Percentiles rank a stretch among this genome's conserved stretches.
phyloP scores from a whole-genome alignment of 257 asterid genomes.

The Forsythia suspensa region DNA sequence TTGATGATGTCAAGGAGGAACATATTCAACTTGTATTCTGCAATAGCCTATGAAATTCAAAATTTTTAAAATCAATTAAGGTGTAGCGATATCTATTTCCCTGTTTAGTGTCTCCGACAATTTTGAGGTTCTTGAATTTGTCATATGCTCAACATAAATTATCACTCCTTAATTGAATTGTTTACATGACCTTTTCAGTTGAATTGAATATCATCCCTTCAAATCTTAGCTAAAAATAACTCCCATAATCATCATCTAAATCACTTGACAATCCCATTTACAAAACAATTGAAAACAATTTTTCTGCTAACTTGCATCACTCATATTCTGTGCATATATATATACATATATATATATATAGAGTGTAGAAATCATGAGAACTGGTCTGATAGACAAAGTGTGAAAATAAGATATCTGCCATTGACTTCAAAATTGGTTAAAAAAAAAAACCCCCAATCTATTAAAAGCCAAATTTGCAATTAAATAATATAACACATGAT shows the following conservation, averaged over 20 bases:
- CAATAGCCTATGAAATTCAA: not conserved
- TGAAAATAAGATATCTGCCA: too few species aligned
- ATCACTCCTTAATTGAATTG: not conserved
- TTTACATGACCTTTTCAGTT: not conserved
- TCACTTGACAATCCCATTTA: constrained; percentile 19
- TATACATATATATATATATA: constrained; percentile 10
- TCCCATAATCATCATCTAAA: constrained; percentile 2
- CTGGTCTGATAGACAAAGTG: not conserved
- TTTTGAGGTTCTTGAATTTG: not conserved
- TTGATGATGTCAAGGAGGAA: not conserved
- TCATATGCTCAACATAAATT: not conserved
- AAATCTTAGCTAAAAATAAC: constrained; percentile 15
- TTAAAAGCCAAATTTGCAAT: too few species aligned
- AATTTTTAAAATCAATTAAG: not conserved
- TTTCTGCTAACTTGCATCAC: constrained; percentile 29
- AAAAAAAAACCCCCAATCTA: too few species aligned
- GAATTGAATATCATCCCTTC: not conserved
- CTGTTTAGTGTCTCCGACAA: not conserved
- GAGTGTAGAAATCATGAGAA: constrained; percentile 22
- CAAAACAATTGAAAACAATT: constrained; percentile 10
- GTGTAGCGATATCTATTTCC: not conserved
- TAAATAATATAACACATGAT: too few species aligned
- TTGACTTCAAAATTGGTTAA: too few species aligned
- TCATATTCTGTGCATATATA: constrained; percentile 24
- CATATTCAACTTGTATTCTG: not conserved